These are phyloP conservation scores for Boletus fagicola DNA, from an alignment of 768 basidiomycete species.

Conservation along the genomic window DNA sequence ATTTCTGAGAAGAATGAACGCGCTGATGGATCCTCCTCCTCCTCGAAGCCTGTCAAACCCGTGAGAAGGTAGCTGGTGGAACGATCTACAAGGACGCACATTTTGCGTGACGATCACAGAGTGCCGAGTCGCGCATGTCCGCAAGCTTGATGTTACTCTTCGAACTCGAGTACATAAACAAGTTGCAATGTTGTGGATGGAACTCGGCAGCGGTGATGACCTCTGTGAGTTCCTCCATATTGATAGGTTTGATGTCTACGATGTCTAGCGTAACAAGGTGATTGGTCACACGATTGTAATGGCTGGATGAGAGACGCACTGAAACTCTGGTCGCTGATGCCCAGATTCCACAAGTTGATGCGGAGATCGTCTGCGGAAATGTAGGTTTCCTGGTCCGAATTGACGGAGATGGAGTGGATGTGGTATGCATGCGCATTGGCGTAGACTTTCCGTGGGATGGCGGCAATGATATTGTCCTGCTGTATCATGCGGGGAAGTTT, in stretches of 20 bases:
- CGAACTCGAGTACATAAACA: slow-evolving; percentile 99
- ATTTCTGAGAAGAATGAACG: slow-evolving; percentile 99
- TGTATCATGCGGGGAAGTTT: slow-evolving; percentile 87
- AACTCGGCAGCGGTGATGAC: slow-evolving; percentile 99
- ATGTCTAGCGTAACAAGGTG: slow-evolving; percentile 62
- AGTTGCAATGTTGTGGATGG: slow-evolving; percentile 95
- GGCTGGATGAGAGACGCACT: slow-evolving; percentile 58
- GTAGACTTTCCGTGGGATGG: slow-evolving; percentile 97
- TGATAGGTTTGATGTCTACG: slow-evolving; percentile 98
- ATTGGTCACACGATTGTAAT: slow-evolving; percentile 2
- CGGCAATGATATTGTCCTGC: slow-evolving; percentile 98
- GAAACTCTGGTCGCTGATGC: slow-evolving; percentile 98
- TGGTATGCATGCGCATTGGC: slow-evolving; percentile 99
- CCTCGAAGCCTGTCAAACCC: slow-evolving; percentile 79
- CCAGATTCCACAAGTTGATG: slow-evolving; percentile 97
- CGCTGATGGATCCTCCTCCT: slow-evolving; percentile 96
- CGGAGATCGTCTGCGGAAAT: slow-evolving; percentile 98
- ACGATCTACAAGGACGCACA: slow-evolving; percentile 50
- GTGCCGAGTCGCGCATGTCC: slow-evolving; percentile 97
- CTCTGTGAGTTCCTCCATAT: slow-evolving; percentile 99
- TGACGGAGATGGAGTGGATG: slow-evolving; percentile 99
- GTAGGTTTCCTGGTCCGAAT: slow-evolving; percentile 99
- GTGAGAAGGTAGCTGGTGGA: slow-evolving; percentile 8
- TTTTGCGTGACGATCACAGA: slow-evolving; percentile 96
- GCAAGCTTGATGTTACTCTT: slow-evolving; percentile 99